These are phyloP conservation scores for Cyathus olla DNA, from an alignment of 1,284 basidiomycete genomes.

Conservation along the genomic window DNA sequence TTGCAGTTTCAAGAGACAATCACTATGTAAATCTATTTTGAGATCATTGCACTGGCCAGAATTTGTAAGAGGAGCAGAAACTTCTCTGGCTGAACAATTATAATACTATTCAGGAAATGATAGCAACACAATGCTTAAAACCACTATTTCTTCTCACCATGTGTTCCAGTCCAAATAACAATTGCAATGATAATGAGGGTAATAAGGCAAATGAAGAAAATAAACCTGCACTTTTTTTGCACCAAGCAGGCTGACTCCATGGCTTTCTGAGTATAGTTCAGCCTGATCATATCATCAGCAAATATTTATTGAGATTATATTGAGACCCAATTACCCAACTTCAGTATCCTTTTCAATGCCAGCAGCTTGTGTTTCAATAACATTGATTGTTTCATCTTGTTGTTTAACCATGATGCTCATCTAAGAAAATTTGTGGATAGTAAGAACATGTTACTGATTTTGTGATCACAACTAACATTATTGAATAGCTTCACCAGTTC, in stretches of 20 bases:
- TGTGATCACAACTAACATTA: slow-evolving; percentile 66
- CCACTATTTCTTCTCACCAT: slow-evolving; percentile 46
- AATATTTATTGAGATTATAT: not conserved
- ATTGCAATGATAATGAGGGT: slow-evolving; percentile 74
- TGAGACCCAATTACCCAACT: slow-evolving; percentile 70
- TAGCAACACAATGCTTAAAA: no score
- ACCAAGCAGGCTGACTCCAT: slow-evolving; percentile 89
- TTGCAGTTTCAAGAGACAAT: no score
- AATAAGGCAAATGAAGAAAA: slow-evolving; percentile 80
- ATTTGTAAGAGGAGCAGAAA: not conserved
- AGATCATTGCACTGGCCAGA: no score
- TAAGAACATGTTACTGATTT: slow-evolving; percentile 9
- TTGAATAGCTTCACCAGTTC: slow-evolving; percentile 97
- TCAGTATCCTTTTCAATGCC: slow-evolving; percentile 86
- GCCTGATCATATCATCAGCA: slow-evolving; percentile 51
- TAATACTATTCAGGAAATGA: slow-evolving; percentile 3
- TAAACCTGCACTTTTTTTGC: slow-evolving; percentile 95
- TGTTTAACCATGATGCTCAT: slow-evolving; percentile 94
- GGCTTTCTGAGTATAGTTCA: slow-evolving; percentile 88
- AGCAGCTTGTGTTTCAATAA: slow-evolving; percentile 82
- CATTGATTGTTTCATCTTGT: slow-evolving; percentile 89
- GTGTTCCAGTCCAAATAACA: slow-evolving; percentile 69
- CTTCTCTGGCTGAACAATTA: not conserved
- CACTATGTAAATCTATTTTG: no score
- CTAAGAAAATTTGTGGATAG: slow-evolving; percentile 44